These are phyloP conservation scores for Aureobasidium sp. DNA, from an alignment of 2,329 filamentous ascomycete genomes.

Conservation along the genomic window DNA sequence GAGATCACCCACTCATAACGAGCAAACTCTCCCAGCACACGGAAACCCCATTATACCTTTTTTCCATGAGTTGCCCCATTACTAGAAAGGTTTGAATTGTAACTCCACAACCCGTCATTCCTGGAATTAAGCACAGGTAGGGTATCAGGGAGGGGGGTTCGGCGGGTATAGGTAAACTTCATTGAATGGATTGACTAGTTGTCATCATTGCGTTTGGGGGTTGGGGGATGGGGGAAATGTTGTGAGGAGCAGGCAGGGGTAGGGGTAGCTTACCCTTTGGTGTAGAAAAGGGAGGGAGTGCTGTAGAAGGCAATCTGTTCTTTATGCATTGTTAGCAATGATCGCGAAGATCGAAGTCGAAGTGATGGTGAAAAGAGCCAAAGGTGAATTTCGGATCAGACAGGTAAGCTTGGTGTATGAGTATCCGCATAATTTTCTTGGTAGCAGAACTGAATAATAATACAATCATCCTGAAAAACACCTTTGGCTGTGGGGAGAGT, in stretches of 20 bases:
- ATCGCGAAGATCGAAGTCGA: neutral
- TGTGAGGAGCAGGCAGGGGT: neutral
- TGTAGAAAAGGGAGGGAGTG: neutral
- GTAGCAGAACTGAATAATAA: slow-evolving; percentile 33
- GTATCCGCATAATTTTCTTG: slow-evolving; percentile 28
- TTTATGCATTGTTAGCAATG: neutral
- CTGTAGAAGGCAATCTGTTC: neutral
- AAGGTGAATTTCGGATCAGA: slow-evolving; percentile 22
- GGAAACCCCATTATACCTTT: slow-evolving; percentile 24
- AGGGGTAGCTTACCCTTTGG: slow-evolving; percentile 13
- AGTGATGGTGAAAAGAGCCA: neutral
- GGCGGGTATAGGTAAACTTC: slow-evolving; percentile 25
- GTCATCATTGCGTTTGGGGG: slow-evolving; percentile 24
- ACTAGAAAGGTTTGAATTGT: slow-evolving; percentile 13
- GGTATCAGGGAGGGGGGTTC: slow-evolving; percentile 29
- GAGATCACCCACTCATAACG: slow-evolving; percentile 26
- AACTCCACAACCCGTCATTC: slow-evolving; percentile 33
- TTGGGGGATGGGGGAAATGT: neutral
- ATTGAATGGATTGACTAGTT: slow-evolving; percentile 33
- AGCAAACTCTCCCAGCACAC: slow-evolving; percentile 22
- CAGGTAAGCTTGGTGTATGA: slow-evolving; percentile 27
- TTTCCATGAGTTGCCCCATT: neutral
- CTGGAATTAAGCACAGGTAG: slow-evolving; percentile 22
- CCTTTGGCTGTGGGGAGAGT: neutral
- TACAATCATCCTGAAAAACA: slow-evolving; percentile 29